These are phyloP conservation scores for Candida pseudofarinosa DNA, from an alignment of 805 yeast species.

Conservation along the genomic window DNA sequence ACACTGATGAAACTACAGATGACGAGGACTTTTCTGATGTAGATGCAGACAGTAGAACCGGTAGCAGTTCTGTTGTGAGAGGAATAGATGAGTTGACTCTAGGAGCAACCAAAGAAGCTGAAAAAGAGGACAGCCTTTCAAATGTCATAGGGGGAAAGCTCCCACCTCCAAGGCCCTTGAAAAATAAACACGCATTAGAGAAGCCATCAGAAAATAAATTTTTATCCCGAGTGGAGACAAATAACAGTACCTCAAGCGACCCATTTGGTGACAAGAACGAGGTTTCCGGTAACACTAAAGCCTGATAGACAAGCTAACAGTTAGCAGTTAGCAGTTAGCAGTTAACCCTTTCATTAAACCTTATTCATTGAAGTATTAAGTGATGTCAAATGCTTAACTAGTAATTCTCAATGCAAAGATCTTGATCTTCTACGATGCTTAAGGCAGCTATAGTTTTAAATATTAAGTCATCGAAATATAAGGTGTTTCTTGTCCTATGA, in stretches of 20 bases:
- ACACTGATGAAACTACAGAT: constrained; percentile 31
- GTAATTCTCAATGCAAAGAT: too few relatives aligned
- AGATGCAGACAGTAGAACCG: background rate
- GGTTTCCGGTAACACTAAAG: constrained; percentile 3
- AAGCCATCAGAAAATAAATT: background rate
- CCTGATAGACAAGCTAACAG: too few relatives aligned
- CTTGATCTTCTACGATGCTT: too few relatives aligned
- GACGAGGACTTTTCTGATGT: constrained; percentile 17
- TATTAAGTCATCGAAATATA: too few relatives aligned
- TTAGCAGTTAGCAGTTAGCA: too few relatives aligned
- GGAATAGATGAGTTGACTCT: background rate
- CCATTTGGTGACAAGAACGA: constrained; percentile 38
- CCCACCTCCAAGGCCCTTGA: constrained; percentile 25
- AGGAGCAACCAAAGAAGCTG: background rate
- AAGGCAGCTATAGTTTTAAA: too few relatives aligned
- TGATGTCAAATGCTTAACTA: too few relatives aligned
- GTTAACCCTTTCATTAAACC: too few relatives aligned
- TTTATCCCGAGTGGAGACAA: constrained; percentile 21
- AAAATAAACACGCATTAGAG: background rate
- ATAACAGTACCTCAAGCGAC: constrained; percentile 26
- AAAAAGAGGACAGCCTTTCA: constrained; percentile 3
- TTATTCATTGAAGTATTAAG: too few relatives aligned
- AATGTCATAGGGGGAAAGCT: constrained; percentile 7
- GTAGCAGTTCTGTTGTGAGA: constrained; percentile 1
- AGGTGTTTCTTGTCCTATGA: too few relatives aligned